phyloP scores from a whole-genome alignment of 805 yeast species.

The Kockiozyma suomiensis region DNA sequence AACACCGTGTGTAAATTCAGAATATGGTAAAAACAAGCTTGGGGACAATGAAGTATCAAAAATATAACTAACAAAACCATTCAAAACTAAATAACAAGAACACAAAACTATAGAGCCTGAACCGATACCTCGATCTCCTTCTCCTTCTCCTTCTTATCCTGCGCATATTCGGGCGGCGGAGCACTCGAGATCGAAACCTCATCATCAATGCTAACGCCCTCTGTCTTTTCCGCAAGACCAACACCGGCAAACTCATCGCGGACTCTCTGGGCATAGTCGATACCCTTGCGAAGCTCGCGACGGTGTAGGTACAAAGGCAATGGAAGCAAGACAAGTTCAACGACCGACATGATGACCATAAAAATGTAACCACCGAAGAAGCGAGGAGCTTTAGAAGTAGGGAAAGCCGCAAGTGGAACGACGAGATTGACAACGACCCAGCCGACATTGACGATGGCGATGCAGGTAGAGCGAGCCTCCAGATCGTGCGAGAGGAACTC shows the following conservation, averaged over 20 bases:
- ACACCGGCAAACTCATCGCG: background rate
- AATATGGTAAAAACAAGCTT: too few species aligned
- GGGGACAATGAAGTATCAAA: background rate
- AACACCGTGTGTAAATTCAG: too few species aligned
- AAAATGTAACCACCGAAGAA: slow-evolving; percentile 27
- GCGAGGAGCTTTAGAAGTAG: slow-evolving; percentile 16
- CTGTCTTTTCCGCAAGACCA: slow-evolving; percentile 10
- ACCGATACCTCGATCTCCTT: background rate
- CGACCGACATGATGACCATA: slow-evolving; percentile 16
- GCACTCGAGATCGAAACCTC: background rate
- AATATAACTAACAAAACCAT: background rate
- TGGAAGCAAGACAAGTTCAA: slow-evolving; percentile 20
- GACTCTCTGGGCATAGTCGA: slow-evolving; percentile 6
- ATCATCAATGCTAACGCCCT: background rate
- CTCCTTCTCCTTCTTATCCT: background rate
- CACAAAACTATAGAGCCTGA: background rate
- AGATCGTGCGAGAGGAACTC: slow-evolving; percentile 26
- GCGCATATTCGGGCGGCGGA: background rate
- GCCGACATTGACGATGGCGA: slow-evolving; percentile 32
- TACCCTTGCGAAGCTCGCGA: slow-evolving; percentile 19
- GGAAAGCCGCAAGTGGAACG: slow-evolving; percentile 30
- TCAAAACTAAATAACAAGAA: background rate
- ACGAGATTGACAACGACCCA: slow-evolving; percentile 30
- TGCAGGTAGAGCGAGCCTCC: slow-evolving; percentile 28
- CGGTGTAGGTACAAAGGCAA: slow-evolving; percentile 18